Conservation (phyloP, 352 stramenopile genomes). For the Halophytophthora batemanensis region DNA sequence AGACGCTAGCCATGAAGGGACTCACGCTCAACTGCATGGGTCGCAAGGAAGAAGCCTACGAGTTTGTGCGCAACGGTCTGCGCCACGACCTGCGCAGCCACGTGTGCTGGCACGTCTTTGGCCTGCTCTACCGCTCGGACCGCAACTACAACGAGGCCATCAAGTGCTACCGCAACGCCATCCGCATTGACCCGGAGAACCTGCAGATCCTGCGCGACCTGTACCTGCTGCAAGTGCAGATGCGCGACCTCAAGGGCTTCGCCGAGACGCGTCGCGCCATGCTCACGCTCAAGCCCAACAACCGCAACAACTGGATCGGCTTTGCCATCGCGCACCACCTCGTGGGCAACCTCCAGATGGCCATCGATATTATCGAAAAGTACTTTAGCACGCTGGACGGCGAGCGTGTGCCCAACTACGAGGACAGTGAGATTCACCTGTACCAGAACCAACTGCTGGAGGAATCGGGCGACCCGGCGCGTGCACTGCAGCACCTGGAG, state of each 20-base stretch:
- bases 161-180: constrained; percentile 98
- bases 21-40: constrained; percentile 94
- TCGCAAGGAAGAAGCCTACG: constrained; percentile 95
- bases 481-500: constrained; percentile 86
- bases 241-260: constrained; percentile 91
- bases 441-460: constrained; percentile 95
- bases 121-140: constrained; percentile 95
- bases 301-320: constrained; percentile 96
- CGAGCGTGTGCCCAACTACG: constrained; percentile 77
- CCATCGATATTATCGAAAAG: constrained; percentile 95
- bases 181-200: constrained; percentile 96
- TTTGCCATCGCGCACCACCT: constrained; percentile 96
- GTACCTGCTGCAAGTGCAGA: constrained; percentile 94
- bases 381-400: constrained; percentile 91
- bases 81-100: constrained; percentile 92
- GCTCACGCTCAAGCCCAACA: constrained; percentile 93
- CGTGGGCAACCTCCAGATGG: constrained; percentile 89
- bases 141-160: constrained; percentile 97
- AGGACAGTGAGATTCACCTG: constrained; percentile 96
- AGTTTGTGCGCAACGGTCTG: constrained; percentile 94
- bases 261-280: constrained; percentile 92
- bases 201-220: constrained; percentile 97
- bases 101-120: constrained; percentile 99
- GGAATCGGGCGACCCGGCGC: constrained; percentile 82
- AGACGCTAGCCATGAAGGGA: constrained; percentile 98